These are phyloP conservation scores for Mortierella sp. DNA, from an alignment of 371 early-diverging fungal genomes.

Conservation along the genomic window DNA sequence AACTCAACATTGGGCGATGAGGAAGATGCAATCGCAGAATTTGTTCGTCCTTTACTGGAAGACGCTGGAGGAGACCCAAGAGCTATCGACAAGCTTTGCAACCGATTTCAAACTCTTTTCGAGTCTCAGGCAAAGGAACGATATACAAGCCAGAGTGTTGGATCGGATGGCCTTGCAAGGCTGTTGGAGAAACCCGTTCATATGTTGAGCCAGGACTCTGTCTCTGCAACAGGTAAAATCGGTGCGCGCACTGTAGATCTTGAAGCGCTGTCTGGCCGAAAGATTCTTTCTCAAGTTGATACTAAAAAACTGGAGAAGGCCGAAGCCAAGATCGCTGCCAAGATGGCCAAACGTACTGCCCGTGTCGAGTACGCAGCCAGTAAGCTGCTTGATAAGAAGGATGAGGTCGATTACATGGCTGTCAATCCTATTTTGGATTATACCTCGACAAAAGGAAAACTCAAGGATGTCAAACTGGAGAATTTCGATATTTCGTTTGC, in stretches of 20 bases:
- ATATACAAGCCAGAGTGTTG: constrained; percentile 31
- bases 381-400: constrained; percentile 77
- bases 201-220: constrained; percentile 65
- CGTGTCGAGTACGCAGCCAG: constrained; percentile 82
- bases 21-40: constrained; percentile 83
- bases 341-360: constrained; percentile 86
- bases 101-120: constrained; percentile 68
- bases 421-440: constrained; percentile 90
- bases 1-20: constrained; percentile 73
- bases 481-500: constrained; percentile 97
- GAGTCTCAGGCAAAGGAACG: constrained; percentile 55
- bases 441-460: constrained; percentile 84
- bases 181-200: constrained; percentile 70
- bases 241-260: constrained; percentile 68
- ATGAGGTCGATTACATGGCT: constrained; percentile 75
- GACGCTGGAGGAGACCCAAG: constrained; percentile 80
- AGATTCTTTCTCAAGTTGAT: constrained; percentile 90
- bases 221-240: constrained; percentile 69
- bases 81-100: constrained; percentile 74
- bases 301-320: constrained; percentile 92
- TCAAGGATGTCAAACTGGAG: constrained; percentile 95
- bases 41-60: constrained; percentile 87
- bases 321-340: constrained; percentile 92
- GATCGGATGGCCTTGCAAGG: constrained; percentile 48
- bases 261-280: constrained; percentile 74